Conservation (phyloP, 306 rosid genomes). For the Quercus glauca region DNA sequence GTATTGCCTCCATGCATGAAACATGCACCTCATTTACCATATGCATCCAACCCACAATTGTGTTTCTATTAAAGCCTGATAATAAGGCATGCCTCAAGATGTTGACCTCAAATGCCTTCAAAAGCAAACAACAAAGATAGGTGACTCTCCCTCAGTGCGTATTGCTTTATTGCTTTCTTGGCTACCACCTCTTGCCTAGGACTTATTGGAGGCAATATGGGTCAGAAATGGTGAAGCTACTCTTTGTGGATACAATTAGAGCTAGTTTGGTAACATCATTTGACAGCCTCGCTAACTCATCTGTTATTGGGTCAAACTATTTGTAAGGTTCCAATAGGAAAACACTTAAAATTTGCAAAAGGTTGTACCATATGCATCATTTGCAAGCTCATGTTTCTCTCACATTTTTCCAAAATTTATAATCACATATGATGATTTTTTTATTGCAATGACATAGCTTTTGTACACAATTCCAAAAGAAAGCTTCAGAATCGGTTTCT, state of each 20-base stretch:
- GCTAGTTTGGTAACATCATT: not conserved
- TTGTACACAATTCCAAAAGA: conserved; percentile 6
- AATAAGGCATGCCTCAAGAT: not conserved
- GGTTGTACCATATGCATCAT: not conserved
- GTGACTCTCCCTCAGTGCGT: no score
- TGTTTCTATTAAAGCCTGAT: not conserved
- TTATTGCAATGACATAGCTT: not conserved
- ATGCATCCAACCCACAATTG: not conserved
- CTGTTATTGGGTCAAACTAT: not conserved
- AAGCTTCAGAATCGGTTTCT: conserved; percentile 33
- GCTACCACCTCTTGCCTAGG: not conserved
- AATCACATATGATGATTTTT: not conserved
- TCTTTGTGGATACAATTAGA: not conserved
- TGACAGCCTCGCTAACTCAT: not conserved
- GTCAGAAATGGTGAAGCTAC: no score
- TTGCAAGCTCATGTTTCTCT: not conserved
- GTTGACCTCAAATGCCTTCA: not conserved
- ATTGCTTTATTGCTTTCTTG: no score
- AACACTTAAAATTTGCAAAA: not conserved
- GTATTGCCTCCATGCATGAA: not conserved
- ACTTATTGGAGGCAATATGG: not conserved
- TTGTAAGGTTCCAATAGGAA: not conserved
- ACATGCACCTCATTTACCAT: not conserved
- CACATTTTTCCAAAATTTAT: not conserved
- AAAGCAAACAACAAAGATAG: not conserved